Evolutionary conservation across 2,329 filamentous ascomycete species (phyloP).

Genomic region (Hypomyces rosellus): DNA sequence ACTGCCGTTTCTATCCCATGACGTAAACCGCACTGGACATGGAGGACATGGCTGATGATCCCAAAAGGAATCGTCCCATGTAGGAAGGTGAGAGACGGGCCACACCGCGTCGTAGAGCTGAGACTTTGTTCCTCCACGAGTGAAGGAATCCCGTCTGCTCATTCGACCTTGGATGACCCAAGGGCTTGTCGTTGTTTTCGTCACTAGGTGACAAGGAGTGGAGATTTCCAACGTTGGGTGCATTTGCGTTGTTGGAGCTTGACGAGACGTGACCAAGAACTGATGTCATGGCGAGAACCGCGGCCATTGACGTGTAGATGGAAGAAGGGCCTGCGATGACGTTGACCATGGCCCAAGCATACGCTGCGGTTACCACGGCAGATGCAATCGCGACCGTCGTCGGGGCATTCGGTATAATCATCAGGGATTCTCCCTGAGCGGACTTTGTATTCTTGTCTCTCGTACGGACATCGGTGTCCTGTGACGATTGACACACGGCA

Average conservation of each 20-base stretch:
- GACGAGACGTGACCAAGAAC: background rate
- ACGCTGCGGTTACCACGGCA: background rate
- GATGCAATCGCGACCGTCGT: background rate
- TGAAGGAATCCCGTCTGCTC: background rate
- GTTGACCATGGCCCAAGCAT: background rate
- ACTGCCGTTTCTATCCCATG: background rate
- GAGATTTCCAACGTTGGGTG: background rate
- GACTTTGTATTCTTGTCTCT: too few species aligned
- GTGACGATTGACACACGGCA: too few species aligned
- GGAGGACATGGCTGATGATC: too few species aligned
- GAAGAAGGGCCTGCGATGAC: background rate
- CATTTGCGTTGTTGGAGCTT: background rate
- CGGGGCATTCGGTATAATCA: background rate
- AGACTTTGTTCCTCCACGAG: background rate
- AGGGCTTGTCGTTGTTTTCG: background rate
- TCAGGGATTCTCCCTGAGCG: too few species aligned
- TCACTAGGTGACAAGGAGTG: background rate
- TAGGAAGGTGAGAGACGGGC: constrained; percentile 1
- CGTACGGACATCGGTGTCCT: too few species aligned
- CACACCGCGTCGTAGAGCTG: background rate
- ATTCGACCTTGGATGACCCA: background rate
- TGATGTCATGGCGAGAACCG: background rate
- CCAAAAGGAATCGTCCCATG: background rate
- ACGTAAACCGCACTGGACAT: background rate
- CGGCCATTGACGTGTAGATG: background rate